These are phyloP conservation scores for Echites panduratus DNA, from an alignment of 257 asterid species.

Conservation along the genomic window DNA sequence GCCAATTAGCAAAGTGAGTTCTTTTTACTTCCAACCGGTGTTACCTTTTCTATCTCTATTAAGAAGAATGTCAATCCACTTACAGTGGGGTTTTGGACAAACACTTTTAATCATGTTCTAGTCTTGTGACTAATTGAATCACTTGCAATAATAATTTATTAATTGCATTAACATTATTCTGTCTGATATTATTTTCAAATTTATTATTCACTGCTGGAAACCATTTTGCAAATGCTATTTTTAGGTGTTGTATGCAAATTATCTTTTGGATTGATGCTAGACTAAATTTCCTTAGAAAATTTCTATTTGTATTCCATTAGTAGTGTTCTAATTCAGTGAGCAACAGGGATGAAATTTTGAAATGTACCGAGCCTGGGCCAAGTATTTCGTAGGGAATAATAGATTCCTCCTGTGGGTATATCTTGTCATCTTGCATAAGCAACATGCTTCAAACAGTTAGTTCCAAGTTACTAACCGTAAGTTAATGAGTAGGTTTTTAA, in stretches of 20 bases:
- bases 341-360: background rate
- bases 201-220: background rate
- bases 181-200: background rate
- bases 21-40: conserved; percentile 19
- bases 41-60: conserved; percentile 3
- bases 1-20: conserved; percentile 81
- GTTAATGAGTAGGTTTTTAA: background rate
- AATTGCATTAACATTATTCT: background rate
- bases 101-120: background rate
- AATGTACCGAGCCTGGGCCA: background rate
- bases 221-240: background rate
- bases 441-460: background rate
- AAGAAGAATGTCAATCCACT: conserved; percentile 4
- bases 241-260: background rate
- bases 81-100: background rate
- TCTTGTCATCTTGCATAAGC: background rate
- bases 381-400: background rate
- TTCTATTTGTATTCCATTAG: background rate
- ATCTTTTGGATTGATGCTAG: background rate
- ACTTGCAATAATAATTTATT: background rate
- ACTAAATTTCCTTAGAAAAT: background rate
- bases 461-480: background rate
- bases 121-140: background rate
- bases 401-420: background rate
- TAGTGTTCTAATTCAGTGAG: background rate